Evolutionary conservation across 2,329 filamentous ascomycete genomes (phyloP), one percentile per base, ranked within the genome.

Genomic region (Cladosporium oxysporum): DNA sequence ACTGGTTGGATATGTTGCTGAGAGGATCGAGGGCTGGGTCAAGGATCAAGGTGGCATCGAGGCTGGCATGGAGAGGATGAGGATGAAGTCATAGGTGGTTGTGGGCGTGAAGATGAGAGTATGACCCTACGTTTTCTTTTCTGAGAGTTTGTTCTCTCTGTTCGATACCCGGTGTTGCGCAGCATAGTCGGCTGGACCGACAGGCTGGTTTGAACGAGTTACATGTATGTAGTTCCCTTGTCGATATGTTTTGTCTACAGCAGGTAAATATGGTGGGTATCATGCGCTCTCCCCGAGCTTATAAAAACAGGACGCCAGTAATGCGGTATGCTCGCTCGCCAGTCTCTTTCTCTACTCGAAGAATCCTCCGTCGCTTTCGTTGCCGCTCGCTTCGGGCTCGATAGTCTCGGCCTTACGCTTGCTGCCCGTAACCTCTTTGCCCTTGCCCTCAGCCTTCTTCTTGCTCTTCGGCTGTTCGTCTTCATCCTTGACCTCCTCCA

Each of bases 301-400:
- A 11, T 21, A 55, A 62, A 53, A 62, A 41, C 35, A 59, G 37
- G 57, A 59, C 57, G 57, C 57, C 57, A 59, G 29, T 37, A 23
- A 41, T 35, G 57, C 37, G 35, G 37, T 47, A 47, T 50, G 62
- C 41, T 33, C 60, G 62, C 37, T 33, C 60, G 28, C 23, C 11
- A 28, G 44, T 26, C 53, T 23, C 14, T 53, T 26, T 28, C 28
- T 58, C 70, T 66, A 74, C 64, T 76, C 76, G 68, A 78, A 78
- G 72, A 78, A 78, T 11, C 74, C 76, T 49, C 73, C 74, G 55
- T 76, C 76, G 65, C 72, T 76, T 58, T 76, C 76, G 44, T 77
- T 74, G 58, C 75, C 76, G 44, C 71, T 72, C 18, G 73, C 72
- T 26, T 57, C 63, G 52, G 64, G 61, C 47, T 29, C 52, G 41